These are phyloP conservation scores for Calonectria crousiana DNA, from an alignment of 2,329 filamentous ascomycete species.

Conservation along the genomic window DNA sequence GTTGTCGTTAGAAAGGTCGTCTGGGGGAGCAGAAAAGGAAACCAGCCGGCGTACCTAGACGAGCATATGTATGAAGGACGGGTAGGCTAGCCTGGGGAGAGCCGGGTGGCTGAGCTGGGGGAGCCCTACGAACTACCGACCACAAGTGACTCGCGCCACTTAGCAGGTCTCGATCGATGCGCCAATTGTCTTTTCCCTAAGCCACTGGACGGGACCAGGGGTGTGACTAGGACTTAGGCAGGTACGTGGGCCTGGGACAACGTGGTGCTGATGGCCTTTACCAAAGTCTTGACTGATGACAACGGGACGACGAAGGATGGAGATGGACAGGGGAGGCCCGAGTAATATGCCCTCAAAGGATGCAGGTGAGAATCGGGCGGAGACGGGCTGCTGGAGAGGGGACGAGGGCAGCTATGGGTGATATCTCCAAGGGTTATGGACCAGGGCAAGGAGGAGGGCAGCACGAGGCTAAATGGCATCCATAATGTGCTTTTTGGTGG, in stretches of 20 bases:
- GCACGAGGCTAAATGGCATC: conserved; percentile 37
- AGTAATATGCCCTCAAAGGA: not conserved
- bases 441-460: conserved; percentile 25
- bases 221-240: conserved; percentile 25
- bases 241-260: conserved; percentile 20
- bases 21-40: not conserved
- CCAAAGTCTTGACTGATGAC: conserved; percentile 27
- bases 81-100: conserved; percentile 24
- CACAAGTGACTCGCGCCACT: conserved; percentile 26
- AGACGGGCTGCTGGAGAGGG: conserved; percentile 16
- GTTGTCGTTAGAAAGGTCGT: conserved; percentile 24
- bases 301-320: conserved; percentile 24
- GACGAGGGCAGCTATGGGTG: conserved; percentile 26
- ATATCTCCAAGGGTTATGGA: conserved; percentile 33
- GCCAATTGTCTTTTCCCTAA: conserved; percentile 31
- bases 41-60: conserved; percentile 16
- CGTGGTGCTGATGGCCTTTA: conserved; percentile 22
- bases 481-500: conserved; percentile 32
- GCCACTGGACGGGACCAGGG: conserved; percentile 31
- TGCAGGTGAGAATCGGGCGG: not conserved
- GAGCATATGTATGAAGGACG: conserved; percentile 37
- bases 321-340: conserved; percentile 22
- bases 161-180: conserved; percentile 12
- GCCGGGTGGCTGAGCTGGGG: conserved; percentile 39
- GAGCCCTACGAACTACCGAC: conserved; percentile 36